Conservation (phyloP, 2,329 filamentous ascomycete species). For the Ceratocystis ficicola region DNA sequence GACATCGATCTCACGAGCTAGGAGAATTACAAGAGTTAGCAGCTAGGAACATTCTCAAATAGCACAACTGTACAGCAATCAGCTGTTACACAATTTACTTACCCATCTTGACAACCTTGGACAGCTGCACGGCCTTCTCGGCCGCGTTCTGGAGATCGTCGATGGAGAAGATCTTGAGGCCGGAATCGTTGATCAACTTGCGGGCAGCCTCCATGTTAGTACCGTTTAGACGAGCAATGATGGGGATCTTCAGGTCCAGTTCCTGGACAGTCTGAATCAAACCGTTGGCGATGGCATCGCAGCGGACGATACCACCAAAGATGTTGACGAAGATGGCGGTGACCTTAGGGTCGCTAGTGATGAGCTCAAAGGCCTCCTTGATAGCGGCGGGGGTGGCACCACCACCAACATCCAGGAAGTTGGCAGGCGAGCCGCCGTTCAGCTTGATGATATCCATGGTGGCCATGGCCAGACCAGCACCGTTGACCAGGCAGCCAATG, state of each 20-base stretch:
- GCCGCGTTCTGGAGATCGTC: constrained; percentile 94
- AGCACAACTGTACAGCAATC: constrained; percentile 4
- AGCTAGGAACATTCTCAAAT: neutral
- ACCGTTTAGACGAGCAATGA: constrained; percentile 92
- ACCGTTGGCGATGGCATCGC: constrained; percentile 92
- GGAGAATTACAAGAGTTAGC: constrained; percentile 22
- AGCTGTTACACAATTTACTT: constrained; percentile 33
- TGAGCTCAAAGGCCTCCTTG: constrained; percentile 94
- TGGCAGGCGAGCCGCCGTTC: constrained; percentile 88
- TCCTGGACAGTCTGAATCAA: constrained; percentile 88
- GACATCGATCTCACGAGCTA: constrained; percentile 89
- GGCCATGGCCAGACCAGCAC: constrained; percentile 97
- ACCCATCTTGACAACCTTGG: constrained; percentile 98
- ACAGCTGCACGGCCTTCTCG: constrained; percentile 97
- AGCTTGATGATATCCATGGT: constrained; percentile 99
- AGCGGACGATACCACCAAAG: constrained; percentile 96
- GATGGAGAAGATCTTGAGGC: constrained; percentile 99
- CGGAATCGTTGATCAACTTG: constrained; percentile 87
- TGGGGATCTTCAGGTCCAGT: constrained; percentile 92
- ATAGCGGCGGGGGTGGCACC: constrained; percentile 95
- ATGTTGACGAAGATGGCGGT: constrained; percentile 99
- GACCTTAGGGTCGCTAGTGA: constrained; percentile 96
- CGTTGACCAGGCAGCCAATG: constrained; percentile 98
- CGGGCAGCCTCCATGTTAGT: constrained; percentile 96
- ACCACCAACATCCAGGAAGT: constrained; percentile 97